A percentile compares a stretch with the other conserved stretches of the same genome.
Conservation (phyloP, 75 land plant species). For the Pinus tabuliformis region DNA sequence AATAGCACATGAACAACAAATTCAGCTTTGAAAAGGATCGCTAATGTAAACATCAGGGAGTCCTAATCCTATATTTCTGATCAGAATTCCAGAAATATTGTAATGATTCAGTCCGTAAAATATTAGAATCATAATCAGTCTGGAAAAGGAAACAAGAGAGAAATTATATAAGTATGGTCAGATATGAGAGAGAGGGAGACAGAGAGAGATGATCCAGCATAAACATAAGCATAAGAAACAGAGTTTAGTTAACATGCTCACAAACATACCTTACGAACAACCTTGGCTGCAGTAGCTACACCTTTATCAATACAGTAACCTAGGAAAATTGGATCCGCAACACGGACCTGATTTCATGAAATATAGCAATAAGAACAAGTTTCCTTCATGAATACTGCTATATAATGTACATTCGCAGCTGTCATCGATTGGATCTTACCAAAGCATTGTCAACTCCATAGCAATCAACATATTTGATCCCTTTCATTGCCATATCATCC, state of each 20-base stretch:
- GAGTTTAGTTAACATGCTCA: neutral
- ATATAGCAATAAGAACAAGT: neutral
- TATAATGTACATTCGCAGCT: too few relatives aligned
- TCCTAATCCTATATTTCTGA: neutral
- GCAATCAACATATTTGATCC: constrained; percentile 72
- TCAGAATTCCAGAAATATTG: neutral
- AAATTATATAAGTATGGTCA: neutral
- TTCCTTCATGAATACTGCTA: neutral
- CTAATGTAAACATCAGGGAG: neutral
- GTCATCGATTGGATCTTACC: constrained; percentile 24
- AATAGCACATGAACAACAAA: neutral
- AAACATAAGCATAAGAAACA: neutral
- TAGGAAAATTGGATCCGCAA: constrained; percentile 87
- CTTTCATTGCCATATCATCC: constrained; percentile 87
- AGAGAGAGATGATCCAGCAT: neutral
- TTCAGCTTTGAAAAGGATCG: neutral
- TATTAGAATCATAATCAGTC: neutral
- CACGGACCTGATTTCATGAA: constrained; percentile 70
- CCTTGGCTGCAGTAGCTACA: constrained; percentile 82
- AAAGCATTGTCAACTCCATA: constrained; percentile 94
- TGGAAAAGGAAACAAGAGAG: neutral
- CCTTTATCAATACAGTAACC: constrained; percentile 89
- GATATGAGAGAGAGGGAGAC: neutral
- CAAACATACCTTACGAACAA: constrained; percentile 75
- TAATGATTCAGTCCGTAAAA: neutral